phyloP scores from a whole-genome alignment of 192 early-diverging fungal species.

The Jimgerdemannia flammicorona region DNA sequence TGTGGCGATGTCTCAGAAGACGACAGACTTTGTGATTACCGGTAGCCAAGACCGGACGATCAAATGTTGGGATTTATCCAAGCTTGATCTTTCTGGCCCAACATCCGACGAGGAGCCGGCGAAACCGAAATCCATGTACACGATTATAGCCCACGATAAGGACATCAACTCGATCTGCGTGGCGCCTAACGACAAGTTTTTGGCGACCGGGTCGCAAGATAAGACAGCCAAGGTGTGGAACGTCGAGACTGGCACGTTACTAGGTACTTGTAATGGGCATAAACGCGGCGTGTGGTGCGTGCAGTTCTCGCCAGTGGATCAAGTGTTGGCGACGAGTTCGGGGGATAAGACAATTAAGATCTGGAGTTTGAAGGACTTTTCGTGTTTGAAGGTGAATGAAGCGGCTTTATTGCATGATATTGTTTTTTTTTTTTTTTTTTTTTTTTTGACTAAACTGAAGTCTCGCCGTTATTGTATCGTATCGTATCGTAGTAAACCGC shows the following conservation, averaged over 20 bases:
- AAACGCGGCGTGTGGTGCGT: constrained; percentile 94
- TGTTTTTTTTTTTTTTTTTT: too few species aligned
- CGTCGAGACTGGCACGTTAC: constrained; percentile 68
- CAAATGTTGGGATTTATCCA: constrained; percentile 85
- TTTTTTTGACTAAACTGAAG: not conserved
- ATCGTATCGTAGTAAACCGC: not conserved
- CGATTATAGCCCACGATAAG: constrained; percentile 93
- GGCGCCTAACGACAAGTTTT: constrained; percentile 86
- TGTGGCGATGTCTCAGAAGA: constrained; percentile 71
- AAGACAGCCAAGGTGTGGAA: constrained; percentile 94
- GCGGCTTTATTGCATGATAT: not conserved
- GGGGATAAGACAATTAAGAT: constrained; percentile 94
- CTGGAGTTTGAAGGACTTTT: constrained; percentile 86
- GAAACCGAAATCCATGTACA: constrained; percentile 71
- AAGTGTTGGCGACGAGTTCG: constrained; percentile 87
- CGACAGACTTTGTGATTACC: constrained; percentile 69
- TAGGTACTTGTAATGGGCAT: constrained; percentile 88
- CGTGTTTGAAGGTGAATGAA: constrained; percentile 69
- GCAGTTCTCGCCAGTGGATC: constrained; percentile 93
- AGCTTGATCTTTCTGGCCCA: constrained; percentile 41
- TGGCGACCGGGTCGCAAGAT: constrained; percentile 94
- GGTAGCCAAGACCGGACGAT: constrained; percentile 94
- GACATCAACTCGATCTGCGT: constrained; percentile 94
- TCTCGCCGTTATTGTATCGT: not conserved
- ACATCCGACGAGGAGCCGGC: constrained; percentile 17